Base-by-base conservation (phyloP, 73 alveolate genomes). In the Vitrella brassicaformis region DNA sequence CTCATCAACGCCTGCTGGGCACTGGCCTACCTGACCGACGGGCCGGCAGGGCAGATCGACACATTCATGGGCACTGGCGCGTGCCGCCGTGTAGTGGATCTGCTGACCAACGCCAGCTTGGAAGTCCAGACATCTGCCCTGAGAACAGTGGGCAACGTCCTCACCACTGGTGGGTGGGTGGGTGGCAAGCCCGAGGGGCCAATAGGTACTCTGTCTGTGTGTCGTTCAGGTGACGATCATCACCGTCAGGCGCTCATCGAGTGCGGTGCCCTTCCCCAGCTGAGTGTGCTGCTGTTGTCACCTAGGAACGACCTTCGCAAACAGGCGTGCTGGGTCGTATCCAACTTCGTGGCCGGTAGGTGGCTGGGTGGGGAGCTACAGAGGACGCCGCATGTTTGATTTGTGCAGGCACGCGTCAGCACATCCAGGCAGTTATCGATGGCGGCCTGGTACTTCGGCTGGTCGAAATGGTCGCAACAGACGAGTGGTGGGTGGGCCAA, bases 261-360 rank as follows among this genome's bases (percentile, higher is more conserved):
- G 47, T 84, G 88, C 45, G 94, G 95, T 31, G 90, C 89, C 28
- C 87, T 94, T 66, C 88, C 85, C 0, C 84, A 79, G 65, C 80
- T 96, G 71, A 83, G 87, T 71, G 74, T 67, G 66, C 82, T 94
- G 26, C 77, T 94, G 66, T 72, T 73, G 64, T 85, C 90, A 84
- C 80, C 82, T 10, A 91, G 88, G 90, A 75, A 80, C 69, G 71
- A 93, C 29, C 89, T 93, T 18, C 88, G 96, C 79, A 95, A 93
- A 90, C 98, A 95, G 82, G 91, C 92, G 0, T 88, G 94, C 74
- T 95, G 99, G 98, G 84, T 94, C 0, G 69, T 95, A 10, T 82
- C 95, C 0, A 95, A 95, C 75, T 87, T 95, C 66, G 88, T 97
- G 14, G 99, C 99, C n/a, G 99, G 99, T 25, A 92, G 86, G 47